Base-by-base conservation (phyloP, 352 stramenopile genomes). In the Phytopythium oedochilum region DNA sequence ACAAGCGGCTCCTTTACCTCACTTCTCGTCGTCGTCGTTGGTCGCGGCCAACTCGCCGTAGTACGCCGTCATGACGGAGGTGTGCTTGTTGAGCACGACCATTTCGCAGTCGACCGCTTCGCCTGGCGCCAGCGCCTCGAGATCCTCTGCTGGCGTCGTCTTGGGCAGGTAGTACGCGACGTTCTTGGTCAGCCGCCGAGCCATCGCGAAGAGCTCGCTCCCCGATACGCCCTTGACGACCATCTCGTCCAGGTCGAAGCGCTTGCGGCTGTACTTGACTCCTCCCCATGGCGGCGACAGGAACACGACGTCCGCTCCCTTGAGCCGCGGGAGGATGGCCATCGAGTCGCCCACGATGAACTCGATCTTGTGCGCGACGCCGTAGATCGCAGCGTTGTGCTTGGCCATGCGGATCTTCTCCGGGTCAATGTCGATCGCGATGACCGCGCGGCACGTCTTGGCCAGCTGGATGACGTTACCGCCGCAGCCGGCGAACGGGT, bases 391-490 rank as follows among this genome's bases (percentile, higher is more conserved):
- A 40, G 91, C 91, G 63, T 98, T 98, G 56, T 96, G 84, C 53
- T 90, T 83, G 5, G 89, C 91, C 71, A 96, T 94, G 18, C 76
- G 75, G n/a, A 97, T 81, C 55, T 95, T 96, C 18, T 78, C 68
- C 5, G 83, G 82, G 55, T 98, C 90, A 39, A 97, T 82, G 48
- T 98, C 91, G 53, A 98, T 96, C n/a, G 86, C 90, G 54, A 97
- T 94, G 14, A 98, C 93, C 18, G 89, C 71, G 20, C 83, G 80
- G 56, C 88, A 97, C 10, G 83, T 90, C 55, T 74, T 73, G 15
- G 93, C 93, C 42, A 98, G 78, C 59, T 98, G 91, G 60, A 98
- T 97, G 17, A 91, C 83, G 63, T 98, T 98, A 28, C 93, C 93
- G 12, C 93, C 93, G 51, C 90, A 97, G 5, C 93, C 93, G 18